Percentiles rank a stretch among this genome's conserved stretches.
Conservation (phyloP, 805 yeast genomes). For the Tetrapisispora phaffii region DNA sequence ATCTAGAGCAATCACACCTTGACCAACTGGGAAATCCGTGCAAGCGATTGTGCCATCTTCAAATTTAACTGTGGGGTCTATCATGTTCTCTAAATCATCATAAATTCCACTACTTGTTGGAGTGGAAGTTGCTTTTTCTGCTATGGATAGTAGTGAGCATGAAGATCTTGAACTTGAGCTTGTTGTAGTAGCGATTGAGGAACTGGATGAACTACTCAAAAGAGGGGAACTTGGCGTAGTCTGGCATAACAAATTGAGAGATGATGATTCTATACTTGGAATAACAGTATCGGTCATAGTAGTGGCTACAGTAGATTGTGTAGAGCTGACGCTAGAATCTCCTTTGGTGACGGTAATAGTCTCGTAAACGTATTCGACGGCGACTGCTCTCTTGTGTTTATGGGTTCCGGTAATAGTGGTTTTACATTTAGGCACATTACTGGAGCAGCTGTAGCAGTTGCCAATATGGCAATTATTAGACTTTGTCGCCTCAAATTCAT, state of each 20-base stretch:
- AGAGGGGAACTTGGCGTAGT: slow-evolving; percentile 4
- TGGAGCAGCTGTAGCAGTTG: no score
- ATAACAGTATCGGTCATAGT: background rate
- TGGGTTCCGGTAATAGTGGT: slow-evolving; percentile 28
- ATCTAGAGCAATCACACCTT: slow-evolving; percentile 58
- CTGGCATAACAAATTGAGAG: no score
- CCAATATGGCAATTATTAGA: no score
- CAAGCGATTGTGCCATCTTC: slow-evolving; percentile 62
- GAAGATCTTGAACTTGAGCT: slow-evolving; percentile 23
- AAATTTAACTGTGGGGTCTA: slow-evolving; percentile 51
- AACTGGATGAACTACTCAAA: slow-evolving; percentile 7
- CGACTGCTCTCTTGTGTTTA: slow-evolving; percentile 44
- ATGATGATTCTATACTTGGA: no score
- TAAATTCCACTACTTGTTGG: slow-evolving; percentile 29
- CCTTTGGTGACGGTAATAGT: slow-evolving; percentile 43
- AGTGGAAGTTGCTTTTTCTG: no score
- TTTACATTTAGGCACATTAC: no score
- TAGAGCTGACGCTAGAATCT: slow-evolving; percentile 25
- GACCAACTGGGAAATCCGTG: slow-evolving; percentile 59
- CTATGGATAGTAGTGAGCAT: no score
- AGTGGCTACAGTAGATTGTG: slow-evolving; percentile 4
- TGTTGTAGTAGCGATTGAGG: slow-evolving; percentile 16
- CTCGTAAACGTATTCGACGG: slow-evolving; percentile 43
- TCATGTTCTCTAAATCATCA: slow-evolving; percentile 55
- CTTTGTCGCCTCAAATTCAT: no score